A percentile compares a stretch with the other conserved stretches of the same genome.
phyloP scores from a whole-genome alignment of 768 basidiomycete genomes.

The Pisolithus albus region DNA sequence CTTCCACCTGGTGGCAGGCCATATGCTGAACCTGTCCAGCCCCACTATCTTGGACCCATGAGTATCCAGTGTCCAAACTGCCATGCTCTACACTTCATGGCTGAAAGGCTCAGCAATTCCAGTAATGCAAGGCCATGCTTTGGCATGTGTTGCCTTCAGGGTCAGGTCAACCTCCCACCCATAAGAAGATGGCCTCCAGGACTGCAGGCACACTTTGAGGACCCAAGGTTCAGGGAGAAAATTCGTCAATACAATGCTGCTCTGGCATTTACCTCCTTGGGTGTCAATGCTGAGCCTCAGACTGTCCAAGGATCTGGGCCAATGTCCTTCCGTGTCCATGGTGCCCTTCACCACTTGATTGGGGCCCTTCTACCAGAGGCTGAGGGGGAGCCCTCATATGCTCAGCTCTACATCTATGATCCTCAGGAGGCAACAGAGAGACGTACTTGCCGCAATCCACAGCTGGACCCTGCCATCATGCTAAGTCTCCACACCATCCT shows the following conservation, averaged over 20 bases:
- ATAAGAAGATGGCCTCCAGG: conserved; percentile 8
- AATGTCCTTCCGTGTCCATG: conserved; percentile 17
- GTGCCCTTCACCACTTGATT: conserved; percentile 28
- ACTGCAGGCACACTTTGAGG: conserved; percentile 4
- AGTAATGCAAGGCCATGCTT: neutral
- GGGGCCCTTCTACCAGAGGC: conserved; percentile 23
- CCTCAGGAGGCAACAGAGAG: conserved; percentile 17
- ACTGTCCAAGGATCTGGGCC: conserved; percentile 14
- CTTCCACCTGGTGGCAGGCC: neutral
- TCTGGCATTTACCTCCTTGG: conserved; percentile 35
- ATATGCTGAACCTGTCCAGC: conserved; percentile 9
- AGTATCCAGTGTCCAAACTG: conserved; percentile 10
- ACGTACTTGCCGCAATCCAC: conserved; percentile 16
- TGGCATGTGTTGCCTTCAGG: conserved; percentile 24
- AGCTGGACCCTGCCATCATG: conserved; percentile 13
- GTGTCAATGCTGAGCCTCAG: conserved; percentile 24
- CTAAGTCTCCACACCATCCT: conserved; percentile 22
- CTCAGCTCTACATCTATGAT: conserved; percentile 32
- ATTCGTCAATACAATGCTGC: conserved; percentile 35
- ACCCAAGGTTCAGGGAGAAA: conserved; percentile 22
- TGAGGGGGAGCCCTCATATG: conserved; percentile 21
- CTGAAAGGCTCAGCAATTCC: conserved; percentile 6
- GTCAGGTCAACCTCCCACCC: conserved; percentile 17
- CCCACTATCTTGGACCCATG: conserved; percentile 4
- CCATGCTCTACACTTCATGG: conserved; percentile 12